Evolutionary conservation across 1,284 basidiomycete species (phyloP).

Genomic region (Sutorius eximius): DNA sequence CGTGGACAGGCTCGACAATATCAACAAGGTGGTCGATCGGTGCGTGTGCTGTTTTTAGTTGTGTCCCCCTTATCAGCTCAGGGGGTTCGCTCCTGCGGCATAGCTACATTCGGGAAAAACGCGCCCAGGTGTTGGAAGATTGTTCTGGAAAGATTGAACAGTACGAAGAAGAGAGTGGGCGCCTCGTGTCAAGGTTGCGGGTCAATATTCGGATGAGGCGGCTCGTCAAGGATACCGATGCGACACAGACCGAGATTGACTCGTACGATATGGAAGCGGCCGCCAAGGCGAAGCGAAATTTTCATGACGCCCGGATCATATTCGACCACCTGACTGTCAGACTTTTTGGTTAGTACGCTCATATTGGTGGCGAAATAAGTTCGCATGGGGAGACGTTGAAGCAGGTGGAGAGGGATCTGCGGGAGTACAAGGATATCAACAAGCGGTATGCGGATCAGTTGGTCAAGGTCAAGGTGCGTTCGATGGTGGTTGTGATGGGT

Average conservation of each 20-base stretch:
- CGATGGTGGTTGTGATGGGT: background rate
- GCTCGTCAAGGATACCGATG: slow-evolving; percentile 65
- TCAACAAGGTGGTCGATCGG: slow-evolving; percentile 66
- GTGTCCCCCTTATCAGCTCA: background rate
- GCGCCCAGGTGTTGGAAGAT: slow-evolving; percentile 62
- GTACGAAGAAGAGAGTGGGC: slow-evolving; percentile 62
- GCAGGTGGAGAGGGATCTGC: slow-evolving; percentile 70
- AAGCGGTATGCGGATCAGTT: slow-evolving; percentile 88
- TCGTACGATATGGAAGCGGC: slow-evolving; percentile 80
- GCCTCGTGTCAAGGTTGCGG: slow-evolving; percentile 71
- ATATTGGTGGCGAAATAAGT: slow-evolving; percentile 79
- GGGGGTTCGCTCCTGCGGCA: background rate
- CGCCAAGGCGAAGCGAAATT: slow-evolving; percentile 70
- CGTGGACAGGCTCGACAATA: slow-evolving; percentile 60
- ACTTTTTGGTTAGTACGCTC: slow-evolving; percentile 63
- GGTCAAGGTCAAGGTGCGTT: slow-evolving; percentile 85
- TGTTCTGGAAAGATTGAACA: slow-evolving; percentile 60
- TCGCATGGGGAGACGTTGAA: slow-evolving; percentile 73
- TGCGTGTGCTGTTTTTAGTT: slow-evolving; percentile 33
- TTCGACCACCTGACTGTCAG: slow-evolving; percentile 1
- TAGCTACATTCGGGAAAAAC: slow-evolving; percentile 76
- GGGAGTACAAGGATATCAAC: slow-evolving; percentile 86
- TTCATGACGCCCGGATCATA: slow-evolving; percentile 6
- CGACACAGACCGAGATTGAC: slow-evolving; percentile 73
- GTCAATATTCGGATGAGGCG: slow-evolving; percentile 85